Percentiles rank a stretch among this genome's conserved stretches.
Evolutionary conservation across 805 yeast species (phyloP).

Genomic region (Cyberlindnera maritima): DNA sequence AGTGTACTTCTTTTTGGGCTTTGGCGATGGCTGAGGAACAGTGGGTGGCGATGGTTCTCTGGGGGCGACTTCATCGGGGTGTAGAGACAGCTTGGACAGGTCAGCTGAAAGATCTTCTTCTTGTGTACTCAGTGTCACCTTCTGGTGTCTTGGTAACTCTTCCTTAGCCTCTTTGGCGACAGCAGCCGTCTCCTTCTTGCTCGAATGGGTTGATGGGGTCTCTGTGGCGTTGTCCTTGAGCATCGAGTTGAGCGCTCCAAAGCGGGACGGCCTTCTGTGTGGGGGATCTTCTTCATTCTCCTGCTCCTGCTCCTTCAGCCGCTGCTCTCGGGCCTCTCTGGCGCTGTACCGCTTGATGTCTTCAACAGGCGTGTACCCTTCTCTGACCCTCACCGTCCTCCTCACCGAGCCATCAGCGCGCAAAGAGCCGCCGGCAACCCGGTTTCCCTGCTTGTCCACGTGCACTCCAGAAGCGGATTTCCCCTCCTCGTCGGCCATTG

Average conservation of each 20-base stretch:
- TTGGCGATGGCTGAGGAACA: background rate
- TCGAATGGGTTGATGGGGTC: background rate
- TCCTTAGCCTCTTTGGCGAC: background rate
- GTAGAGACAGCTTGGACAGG: background rate
- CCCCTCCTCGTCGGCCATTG: constrained; percentile 1
- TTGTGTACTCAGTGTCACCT: background rate
- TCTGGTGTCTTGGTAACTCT: background rate
- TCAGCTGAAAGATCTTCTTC: background rate
- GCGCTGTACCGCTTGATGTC: constrained; percentile 22
- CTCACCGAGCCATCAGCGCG: constrained; percentile 28
- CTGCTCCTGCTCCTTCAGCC: background rate
- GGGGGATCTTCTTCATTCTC: background rate
- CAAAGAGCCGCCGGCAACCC: constrained; percentile 24
- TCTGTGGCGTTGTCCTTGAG: background rate
- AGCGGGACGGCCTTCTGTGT: background rate
- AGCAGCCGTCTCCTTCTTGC: background rate
- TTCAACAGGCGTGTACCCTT: constrained; percentile 25
- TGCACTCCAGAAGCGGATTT: constrained; percentile 9
- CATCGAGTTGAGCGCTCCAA: background rate
- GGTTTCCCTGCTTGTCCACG: constrained; percentile 10
- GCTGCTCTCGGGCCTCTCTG: constrained; percentile 9
- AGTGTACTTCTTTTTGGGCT: constrained; percentile 11
- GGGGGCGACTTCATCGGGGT: background rate
- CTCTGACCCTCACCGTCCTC: constrained; percentile 21
- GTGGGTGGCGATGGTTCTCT: background rate